A percentile compares a stretch with the other conserved stretches of the same genome.
Evolutionary conservation across 441 rosid genomes (phyloP).

Genomic region (Isatis lusitanica): DNA sequence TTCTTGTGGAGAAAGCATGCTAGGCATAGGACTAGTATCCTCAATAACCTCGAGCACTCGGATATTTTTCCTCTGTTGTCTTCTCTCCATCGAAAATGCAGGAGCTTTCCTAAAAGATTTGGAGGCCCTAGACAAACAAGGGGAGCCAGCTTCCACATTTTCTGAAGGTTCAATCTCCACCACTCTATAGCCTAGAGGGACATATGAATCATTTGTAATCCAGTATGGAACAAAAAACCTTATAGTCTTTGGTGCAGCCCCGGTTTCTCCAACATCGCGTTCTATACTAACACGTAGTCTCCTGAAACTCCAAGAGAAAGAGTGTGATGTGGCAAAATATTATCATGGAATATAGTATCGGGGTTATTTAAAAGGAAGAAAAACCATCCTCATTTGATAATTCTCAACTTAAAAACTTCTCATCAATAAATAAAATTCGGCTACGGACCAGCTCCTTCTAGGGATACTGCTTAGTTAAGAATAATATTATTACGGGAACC

Average conservation of each 20-base stretch:
- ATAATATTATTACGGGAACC: neutral
- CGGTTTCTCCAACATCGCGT: constrained; percentile 90
- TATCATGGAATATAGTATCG: neutral
- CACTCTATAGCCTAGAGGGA: constrained; percentile 78
- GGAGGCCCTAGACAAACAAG: constrained; percentile 63
- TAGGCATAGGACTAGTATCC: constrained; percentile 88
- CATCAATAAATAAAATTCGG: neutral
- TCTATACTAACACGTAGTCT: constrained; percentile 94
- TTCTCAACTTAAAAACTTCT: constrained; percentile 3
- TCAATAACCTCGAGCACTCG: constrained; percentile 86
- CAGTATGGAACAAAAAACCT: constrained; percentile 97
- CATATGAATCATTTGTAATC: constrained; percentile 81
- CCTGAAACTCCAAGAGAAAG: constrained; percentile 51
- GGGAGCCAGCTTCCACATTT: constrained; percentile 62
- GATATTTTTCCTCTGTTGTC: constrained; percentile 58
- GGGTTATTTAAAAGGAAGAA: constrained; percentile 9
- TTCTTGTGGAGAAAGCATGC: constrained; percentile 99
- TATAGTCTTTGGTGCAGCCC: constrained; percentile 79
- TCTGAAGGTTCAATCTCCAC: constrained; percentile 89
- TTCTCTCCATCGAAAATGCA: constrained; percentile 57
- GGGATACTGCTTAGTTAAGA: constrained; percentile 9
- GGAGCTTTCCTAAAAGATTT: constrained; percentile 69
- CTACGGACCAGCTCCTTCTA: neutral
- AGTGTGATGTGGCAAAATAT: neutral
- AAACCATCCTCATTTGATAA: neutral